Conservation (phyloP, 192 early-diverging fungal genomes). For the Backusella liffmaniae region DNA sequence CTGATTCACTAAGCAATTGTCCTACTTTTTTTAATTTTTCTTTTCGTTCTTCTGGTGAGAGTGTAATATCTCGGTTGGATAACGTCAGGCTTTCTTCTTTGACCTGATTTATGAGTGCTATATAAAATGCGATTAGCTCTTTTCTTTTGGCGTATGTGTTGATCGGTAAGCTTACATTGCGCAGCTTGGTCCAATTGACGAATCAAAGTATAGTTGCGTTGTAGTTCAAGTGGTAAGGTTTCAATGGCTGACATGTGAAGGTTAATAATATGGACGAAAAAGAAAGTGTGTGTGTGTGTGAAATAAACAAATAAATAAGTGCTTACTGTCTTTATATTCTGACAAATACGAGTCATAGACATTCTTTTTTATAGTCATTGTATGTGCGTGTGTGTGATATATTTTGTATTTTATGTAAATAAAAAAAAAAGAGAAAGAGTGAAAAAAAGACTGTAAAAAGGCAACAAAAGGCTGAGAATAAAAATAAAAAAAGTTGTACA, state of each 20-base stretch:
- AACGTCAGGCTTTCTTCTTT: conserved; percentile 60
- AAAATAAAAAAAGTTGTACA: too few relatives aligned
- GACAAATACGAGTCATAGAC: neutral
- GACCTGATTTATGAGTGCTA: conserved; percentile 66
- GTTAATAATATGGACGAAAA: neutral
- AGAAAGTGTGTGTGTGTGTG: neutral
- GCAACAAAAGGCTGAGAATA: too few relatives aligned
- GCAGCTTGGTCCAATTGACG: conserved; percentile 81
- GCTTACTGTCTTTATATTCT: neutral
- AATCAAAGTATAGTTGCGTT: conserved; percentile 87
- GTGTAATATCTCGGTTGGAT: conserved; percentile 47
- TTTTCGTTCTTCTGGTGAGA: conserved; percentile 48
- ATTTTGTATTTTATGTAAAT: neutral
- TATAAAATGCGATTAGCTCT: neutral
- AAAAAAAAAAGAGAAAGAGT: neutral
- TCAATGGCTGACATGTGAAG: conserved; percentile 53
- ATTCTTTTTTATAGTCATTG: neutral
- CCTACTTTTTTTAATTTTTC: conserved; percentile 50
- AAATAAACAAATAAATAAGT: neutral
- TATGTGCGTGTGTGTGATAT: neutral
- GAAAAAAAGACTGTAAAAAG: neutral
- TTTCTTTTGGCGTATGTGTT: neutral
- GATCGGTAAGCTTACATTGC: conserved; percentile 41
- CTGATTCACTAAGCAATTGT: conserved; percentile 62
- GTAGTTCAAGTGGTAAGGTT: conserved; percentile 68